Evolutionary conservation across 176 grass and related monocot species (phyloP).

Genomic region (Elymus sibiricus): DNA sequence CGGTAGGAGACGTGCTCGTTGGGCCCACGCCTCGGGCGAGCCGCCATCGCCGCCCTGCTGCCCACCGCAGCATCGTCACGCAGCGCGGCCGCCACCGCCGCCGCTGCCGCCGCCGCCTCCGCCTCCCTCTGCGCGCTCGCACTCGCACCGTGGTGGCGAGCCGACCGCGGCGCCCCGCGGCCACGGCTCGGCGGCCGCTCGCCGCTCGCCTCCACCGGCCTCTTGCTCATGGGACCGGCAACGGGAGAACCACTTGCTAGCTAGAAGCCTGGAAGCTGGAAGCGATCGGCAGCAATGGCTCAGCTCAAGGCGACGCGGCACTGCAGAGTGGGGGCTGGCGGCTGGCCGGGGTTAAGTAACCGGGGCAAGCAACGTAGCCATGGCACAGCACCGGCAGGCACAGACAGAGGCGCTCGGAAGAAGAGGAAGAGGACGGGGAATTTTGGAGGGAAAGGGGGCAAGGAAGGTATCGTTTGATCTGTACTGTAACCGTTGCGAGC

Average conservation of each 20-base stretch:
- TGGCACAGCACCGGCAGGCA: background rate
- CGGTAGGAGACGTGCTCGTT: background rate
- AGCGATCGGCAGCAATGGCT: background rate
- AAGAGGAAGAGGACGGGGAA: background rate
- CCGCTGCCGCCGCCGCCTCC: background rate
- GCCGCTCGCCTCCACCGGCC: background rate
- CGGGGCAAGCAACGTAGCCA: too few relatives aligned
- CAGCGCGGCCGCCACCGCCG: background rate
- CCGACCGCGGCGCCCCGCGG: background rate
- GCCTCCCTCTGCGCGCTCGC: background rate
- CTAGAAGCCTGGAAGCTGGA: background rate
- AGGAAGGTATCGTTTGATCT: slow-evolving; percentile 53
- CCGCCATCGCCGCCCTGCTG: background rate
- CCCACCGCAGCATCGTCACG: background rate
- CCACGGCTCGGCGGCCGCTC: background rate
- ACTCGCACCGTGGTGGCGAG: background rate
- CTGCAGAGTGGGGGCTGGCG: background rate
- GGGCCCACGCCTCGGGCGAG: background rate
- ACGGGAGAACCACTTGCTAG: background rate
- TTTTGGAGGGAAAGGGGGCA: slow-evolving; percentile 35
- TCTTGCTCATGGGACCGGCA: slow-evolving; percentile 20
- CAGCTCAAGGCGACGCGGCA: background rate
- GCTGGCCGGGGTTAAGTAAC: background rate
- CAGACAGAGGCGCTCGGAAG: background rate
- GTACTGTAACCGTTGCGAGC: slow-evolving; percentile 33